These are phyloP conservation scores for Trifolium pratense DNA, from an alignment of 306 rosid genomes.

Conservation along the genomic window DNA sequence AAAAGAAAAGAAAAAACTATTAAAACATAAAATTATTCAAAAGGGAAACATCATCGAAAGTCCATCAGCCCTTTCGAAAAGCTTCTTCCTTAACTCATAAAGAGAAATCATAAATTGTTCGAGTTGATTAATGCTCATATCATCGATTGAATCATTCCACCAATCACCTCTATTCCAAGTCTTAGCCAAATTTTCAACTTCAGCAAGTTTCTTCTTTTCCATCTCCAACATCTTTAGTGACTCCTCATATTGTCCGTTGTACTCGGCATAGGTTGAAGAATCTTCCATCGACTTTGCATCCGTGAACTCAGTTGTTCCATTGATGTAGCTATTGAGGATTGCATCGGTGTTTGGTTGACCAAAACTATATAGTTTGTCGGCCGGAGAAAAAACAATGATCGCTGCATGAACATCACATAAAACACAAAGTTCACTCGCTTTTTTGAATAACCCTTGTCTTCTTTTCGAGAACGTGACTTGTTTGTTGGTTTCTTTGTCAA, in stretches of 20 bases:
- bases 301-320: neutral
- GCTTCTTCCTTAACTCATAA: conserved; percentile 47
- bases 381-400: conserved; percentile 55
- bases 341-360: conserved; percentile 48
- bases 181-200: conserved; percentile 11
- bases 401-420: conserved; percentile 51
- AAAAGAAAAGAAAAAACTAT: too few species aligned
- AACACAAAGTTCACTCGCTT: conserved; percentile 59
- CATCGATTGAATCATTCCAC: conserved; percentile 54
- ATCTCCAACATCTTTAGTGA: conserved; percentile 38
- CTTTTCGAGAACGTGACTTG: conserved; percentile 67
- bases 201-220: conserved; percentile 43
- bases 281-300: neutral
- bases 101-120: conserved; percentile 41
- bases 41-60: conserved; percentile 13
- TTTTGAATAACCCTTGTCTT: conserved; percentile 57
- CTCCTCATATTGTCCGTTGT: conserved; percentile 43
- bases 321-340: conserved; percentile 42
- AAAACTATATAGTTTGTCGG: conserved; percentile 49
- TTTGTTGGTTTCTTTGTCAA: conserved; percentile 44
- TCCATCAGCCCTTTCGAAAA: conserved; percentile 31
- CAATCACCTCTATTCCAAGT: conserved; percentile 20
- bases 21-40: too few species aligned
- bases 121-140: conserved; percentile 43
- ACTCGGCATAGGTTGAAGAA: conserved; percentile 2